Evolutionary conservation across 257 asterid species (phyloP), one percentile per base, ranked within the genome.

Genomic region (Marsdenia floribunda): DNA sequence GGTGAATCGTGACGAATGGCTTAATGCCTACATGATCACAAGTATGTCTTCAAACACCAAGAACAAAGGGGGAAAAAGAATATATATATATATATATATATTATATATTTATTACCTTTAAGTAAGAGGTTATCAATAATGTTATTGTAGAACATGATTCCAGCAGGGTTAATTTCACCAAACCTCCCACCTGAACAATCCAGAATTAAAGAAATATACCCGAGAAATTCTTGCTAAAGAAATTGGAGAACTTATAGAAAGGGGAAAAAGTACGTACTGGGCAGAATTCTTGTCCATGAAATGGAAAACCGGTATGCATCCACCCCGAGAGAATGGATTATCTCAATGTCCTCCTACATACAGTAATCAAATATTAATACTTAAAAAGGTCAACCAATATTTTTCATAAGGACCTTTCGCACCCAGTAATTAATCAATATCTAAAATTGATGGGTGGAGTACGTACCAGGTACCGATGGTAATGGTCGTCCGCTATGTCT

Each of bases 271-370:
- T 50, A 6, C 50, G 50, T 87, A 89, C 94, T 84, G 6, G 96
- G 96, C 46, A 90, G 87, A 83, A 89, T 44, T 90, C 95, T 85
- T 67, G 88, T 82, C 97, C 97, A 91, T 1, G 96, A 89, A 87
- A 91, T 91, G 46, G 97, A 91, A 74, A 91, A 78, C 22, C 92
- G 87, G 73, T 87, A 91, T 49, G 90, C 86, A 73, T 80, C 69
- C 49, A 86, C 83, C n/a, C 96, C 96, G 22, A 89, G 90, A 66
- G 96, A 91, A 49, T 81, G 83, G 77, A 89, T 76, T 66, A 84
- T 78, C 68, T 86, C 90, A 76, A 87, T 85, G 42, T 91, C 96
- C 80, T 91, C 93, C 96, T 91, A 88, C 58, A 44, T 29, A 0
- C 49, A 13, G 55, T 50, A 22, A 50, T 55, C 10, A 52, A 13